Evolutionary conservation across 257 asterid species (phyloP).

Genomic region (Ehretia macrophylla): DNA sequence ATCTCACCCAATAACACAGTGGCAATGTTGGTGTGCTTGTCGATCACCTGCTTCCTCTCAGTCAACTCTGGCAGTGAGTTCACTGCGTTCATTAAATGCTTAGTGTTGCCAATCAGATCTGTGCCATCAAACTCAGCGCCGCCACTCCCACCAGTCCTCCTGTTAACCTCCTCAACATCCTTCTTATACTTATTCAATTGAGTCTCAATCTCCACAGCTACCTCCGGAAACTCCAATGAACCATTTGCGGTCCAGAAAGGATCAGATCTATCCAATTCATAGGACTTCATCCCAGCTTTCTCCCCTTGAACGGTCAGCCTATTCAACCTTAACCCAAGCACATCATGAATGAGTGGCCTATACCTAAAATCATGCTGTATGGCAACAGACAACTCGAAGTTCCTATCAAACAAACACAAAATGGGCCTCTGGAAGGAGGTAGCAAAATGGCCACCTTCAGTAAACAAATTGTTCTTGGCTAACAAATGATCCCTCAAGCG

Average conservation of each 20-base stretch:
- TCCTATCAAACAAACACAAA: slow-evolving; percentile 85
- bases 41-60: slow-evolving; percentile 78
- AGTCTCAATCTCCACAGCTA: slow-evolving; percentile 83
- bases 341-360: slow-evolving; percentile 92
- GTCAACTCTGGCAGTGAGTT: slow-evolving; percentile 94
- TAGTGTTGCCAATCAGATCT: slow-evolving; percentile 79
- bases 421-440: slow-evolving; percentile 93
- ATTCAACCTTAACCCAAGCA: slow-evolving; percentile 89
- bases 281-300: slow-evolving; percentile 82
- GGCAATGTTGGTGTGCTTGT: slow-evolving; percentile 88
- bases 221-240: slow-evolving; percentile 79
- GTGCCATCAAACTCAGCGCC: slow-evolving; percentile 91
- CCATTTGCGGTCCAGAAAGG: slow-evolving; percentile 90
- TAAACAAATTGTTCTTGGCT: slow-evolving; percentile 80
- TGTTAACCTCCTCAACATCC: slow-evolving; percentile 89
- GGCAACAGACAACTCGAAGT: slow-evolving; percentile 84
- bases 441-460: slow-evolving; percentile 70
- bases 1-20: slow-evolving; percentile 67
- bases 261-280: slow-evolving; percentile 68
- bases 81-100: slow-evolving; percentile 93
- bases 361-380: slow-evolving; percentile 95
- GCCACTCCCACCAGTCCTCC: slow-evolving; percentile 75
- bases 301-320: slow-evolving; percentile 83
- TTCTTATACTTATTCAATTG: slow-evolving; percentile 79
- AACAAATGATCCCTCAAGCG: slow-evolving; percentile 83